A percentile compares a stretch with the other conserved stretches of the same genome.
phyloP scores from a whole-genome alignment of 306 rosid genomes.

The Fragaria vesca region DNA sequence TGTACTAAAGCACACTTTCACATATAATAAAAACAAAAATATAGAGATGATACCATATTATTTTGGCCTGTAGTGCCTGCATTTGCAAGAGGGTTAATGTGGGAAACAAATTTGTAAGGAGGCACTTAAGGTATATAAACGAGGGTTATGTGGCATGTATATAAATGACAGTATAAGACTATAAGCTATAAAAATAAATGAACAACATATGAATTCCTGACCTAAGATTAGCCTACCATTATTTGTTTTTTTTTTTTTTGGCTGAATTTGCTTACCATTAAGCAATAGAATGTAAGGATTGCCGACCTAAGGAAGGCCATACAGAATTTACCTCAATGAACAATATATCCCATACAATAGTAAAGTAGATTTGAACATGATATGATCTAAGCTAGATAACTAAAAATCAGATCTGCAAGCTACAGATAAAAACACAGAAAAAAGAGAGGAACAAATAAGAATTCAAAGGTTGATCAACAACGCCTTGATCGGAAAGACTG shows the following conservation, averaged over 20 bases:
- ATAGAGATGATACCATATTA: not conserved
- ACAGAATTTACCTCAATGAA: not conserved
- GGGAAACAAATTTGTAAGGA: not conserved
- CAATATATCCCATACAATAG: not conserved
- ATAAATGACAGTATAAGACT: not conserved
- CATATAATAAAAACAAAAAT: not conserved
- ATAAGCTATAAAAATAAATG: not conserved
- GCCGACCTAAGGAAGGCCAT: not conserved
- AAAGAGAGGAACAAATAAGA: not conserved
- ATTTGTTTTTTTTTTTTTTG: not conserved
- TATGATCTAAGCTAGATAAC: not conserved
- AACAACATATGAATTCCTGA: not conserved
- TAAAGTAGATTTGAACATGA: not conserved
- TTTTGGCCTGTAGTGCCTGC: not conserved
- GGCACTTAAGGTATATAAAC: not conserved
- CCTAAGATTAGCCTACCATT: not conserved
- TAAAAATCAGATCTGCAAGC: not conserved
- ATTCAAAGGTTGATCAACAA: not conserved
- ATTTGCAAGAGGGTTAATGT: not conserved
- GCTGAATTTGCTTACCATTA: not conserved
- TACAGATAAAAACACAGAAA: not conserved
- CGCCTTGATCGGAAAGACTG: not conserved
- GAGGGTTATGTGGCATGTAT: not conserved
- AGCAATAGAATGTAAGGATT: not conserved
- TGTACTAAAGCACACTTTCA: not conserved